Evolutionary conservation across 2,329 filamentous ascomycete genomes (phyloP).

Genomic region (Colletotrichum melonis): DNA sequence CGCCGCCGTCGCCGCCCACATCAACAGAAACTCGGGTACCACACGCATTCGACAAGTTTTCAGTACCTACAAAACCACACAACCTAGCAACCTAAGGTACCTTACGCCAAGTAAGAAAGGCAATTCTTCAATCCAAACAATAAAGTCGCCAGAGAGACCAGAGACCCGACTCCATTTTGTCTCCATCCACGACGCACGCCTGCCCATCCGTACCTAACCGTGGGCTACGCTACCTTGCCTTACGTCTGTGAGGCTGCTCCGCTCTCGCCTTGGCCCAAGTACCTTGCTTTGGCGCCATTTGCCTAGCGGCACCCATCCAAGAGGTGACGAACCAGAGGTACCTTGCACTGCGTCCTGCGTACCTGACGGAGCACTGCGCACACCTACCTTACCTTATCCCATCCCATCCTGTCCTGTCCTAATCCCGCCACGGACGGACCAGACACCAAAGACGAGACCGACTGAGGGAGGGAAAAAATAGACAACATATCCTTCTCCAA

Average conservation of each 20-base stretch:
- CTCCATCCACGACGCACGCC: not conserved
- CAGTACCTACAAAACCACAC: not conserved
- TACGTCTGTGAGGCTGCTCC: not conserved
- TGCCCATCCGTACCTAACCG: conserved; percentile 1
- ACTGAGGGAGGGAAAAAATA: conserved; percentile 14
- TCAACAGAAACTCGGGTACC: conserved; percentile 16
- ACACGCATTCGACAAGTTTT: not conserved
- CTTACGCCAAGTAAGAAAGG: too few species aligned
- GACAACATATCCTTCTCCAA: conserved; percentile 36
- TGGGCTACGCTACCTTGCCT: conserved; percentile 1
- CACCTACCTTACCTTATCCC: conserved; percentile 8
- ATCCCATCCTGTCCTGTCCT: conserved; percentile 15
- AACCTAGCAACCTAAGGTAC: too few species aligned
- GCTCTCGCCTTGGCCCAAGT: not conserved
- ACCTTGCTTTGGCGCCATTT: conserved; percentile 1
- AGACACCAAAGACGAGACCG: not conserved
- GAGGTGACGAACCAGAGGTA: conserved; percentile 15
- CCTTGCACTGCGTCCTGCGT: not conserved
- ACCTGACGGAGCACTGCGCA: too few species aligned
- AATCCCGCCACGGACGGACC: conserved; percentile 7
- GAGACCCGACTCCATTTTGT: not conserved
- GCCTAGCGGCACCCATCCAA: conserved; percentile 7
- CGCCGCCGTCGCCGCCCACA: not conserved
- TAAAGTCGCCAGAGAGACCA: not conserved
- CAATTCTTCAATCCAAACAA: not conserved